Base-by-base conservation (phyloP, 2,329 filamentous ascomycete genomes). In the Epichloe sibirici region DNA sequence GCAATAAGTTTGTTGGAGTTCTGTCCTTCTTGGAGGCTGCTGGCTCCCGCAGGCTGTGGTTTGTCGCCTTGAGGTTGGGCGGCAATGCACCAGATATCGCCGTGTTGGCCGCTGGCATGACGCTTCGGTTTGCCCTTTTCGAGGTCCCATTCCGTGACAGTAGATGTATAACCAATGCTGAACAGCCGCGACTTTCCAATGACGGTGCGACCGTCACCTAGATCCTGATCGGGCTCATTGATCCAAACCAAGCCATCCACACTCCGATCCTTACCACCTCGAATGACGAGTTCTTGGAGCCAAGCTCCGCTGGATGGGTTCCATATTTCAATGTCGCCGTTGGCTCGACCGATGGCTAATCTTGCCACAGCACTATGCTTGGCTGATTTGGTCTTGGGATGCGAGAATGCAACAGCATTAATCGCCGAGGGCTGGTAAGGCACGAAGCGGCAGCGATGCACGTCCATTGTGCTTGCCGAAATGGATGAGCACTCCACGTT, bases 261-360 rank as follows among this genome's bases (percentile, higher is more conserved):
- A 63, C 86, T 94, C 57, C 90, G 79, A 61, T 90, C 87, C 61
- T 86, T 84, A 48, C 89, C 90, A 57, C 91, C 90, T 38, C 81
- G 79, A 49, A 97, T 84, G 55, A 90, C 82, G 40, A 82, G 83
- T 73, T 98, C 93, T 66, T 97, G 93, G 57, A 89, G 79, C 93
- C 93, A 98, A 56, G 77, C 74, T 15, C 88, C 88, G 57, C 80
- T 81, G 51, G 83, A 72, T 3, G 91, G 90, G 67, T 95, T 95
- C 93, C 93, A 98, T 58, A 98, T 90, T 71, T 98, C 93, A 61
- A 98, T 93, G 64, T 95, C 88, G 61, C 93, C 93, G 66, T 97
- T 96, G 54, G 88, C 86, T 59, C 93, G 85, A 55, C 93, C 93
- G 61, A 98, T 80, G 2, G 93, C 93, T 51, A 97, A 79, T 59